Evolutionary conservation across 805 yeast genomes (phyloP), one percentile per base, ranked within the genome.

Genomic region (Metschnikowia corniflorae): DNA sequence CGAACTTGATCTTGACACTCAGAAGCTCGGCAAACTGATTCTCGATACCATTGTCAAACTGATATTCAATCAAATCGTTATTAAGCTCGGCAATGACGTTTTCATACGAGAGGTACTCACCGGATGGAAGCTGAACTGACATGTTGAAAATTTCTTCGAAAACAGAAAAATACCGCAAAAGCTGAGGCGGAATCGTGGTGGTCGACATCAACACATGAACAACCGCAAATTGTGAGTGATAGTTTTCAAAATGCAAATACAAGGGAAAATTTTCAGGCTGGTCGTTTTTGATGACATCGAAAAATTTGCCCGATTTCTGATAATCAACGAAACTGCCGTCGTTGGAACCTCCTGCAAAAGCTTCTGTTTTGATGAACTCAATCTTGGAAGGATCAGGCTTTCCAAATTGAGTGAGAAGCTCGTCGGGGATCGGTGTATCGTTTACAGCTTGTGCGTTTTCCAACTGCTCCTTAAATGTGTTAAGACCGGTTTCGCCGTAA

Each of bases 301-400:
- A 47, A 20, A 64, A 47, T 1, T 38, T 36, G 18, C 57, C 63
- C 25, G 59, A 57, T 14, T 54, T 50, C 14, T 52, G 30, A 29
- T 61, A 52, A 19, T 60, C 61, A 27, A 60, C 57, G 7, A 50
- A 53, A 8, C 61, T 49, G 17, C 65, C 63, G 37, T 77, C 69
- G 24, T 44, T 46, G 12, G 60, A 47, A 2, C 86, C 82, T 7
- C 78, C 77, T 6, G 75, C 73, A 28, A 84, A 79, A 1, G 93
- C 74, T 8, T 67, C 61, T 0, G 96, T 81, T 18, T 74, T 50
- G 43, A 87, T 85, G 51, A 93, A 87, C 6, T 72, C 61, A 32
- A 93, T 86, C 30, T 73, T 74, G 1, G 82, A 66, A 0, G 93
- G 88, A 53, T 87, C 86, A 4, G 95, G 89, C 16, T 75, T 72